A percentile compares a stretch with the other conserved stretches of the same genome.
Conservation (phyloP, 2,329 filamentous ascomycete genomes). For the Colletotrichum sidae region DNA sequence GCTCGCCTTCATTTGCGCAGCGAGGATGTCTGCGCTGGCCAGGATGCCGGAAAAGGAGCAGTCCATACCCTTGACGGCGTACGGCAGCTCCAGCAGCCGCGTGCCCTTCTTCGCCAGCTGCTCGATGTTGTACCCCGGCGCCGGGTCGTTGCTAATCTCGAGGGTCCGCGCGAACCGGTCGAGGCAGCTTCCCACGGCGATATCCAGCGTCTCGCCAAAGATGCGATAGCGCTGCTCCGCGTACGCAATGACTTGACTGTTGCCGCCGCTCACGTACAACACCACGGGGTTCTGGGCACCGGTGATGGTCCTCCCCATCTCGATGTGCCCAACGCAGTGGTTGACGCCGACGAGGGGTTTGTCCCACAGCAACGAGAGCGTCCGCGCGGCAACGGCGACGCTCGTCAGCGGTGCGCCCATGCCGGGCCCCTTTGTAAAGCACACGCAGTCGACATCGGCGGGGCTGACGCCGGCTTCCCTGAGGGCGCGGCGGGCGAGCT, state of each 20-base stretch:
- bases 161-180: slow-evolving; percentile 95
- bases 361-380: slow-evolving; percentile 84
- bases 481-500: slow-evolving; percentile 83
- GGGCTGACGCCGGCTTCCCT: slow-evolving; percentile 72
- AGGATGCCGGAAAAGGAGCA: slow-evolving; percentile 95
- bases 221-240: slow-evolving; percentile 95
- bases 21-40: slow-evolving; percentile 83
- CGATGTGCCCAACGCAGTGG: slow-evolving; percentile 98
- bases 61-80: slow-evolving; percentile 99
- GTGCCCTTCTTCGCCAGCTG: slow-evolving; percentile 83
- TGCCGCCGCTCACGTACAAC: slow-evolving; percentile 93
- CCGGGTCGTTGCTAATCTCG: slow-evolving; percentile 92
- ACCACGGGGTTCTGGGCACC: slow-evolving; percentile 92
- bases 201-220: slow-evolving; percentile 97
- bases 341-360: slow-evolving; percentile 95
- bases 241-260: slow-evolving; percentile 98
- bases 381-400: slow-evolving; percentile 87
- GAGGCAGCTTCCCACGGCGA: slow-evolving; percentile 96
- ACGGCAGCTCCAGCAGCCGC: slow-evolving; percentile 86
- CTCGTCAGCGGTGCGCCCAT: slow-evolving; percentile 95
- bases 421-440: slow-evolving; percentile 94
- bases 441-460: slow-evolving; percentile 86
- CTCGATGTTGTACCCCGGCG: slow-evolving; percentile 98
- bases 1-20: slow-evolving; percentile 69
- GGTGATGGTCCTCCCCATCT: slow-evolving; percentile 96